Evolutionary conservation across 768 basidiomycete species (phyloP), one percentile per base, ranked within the genome.

Genomic region (Candolleomyces aberdarensis): DNA sequence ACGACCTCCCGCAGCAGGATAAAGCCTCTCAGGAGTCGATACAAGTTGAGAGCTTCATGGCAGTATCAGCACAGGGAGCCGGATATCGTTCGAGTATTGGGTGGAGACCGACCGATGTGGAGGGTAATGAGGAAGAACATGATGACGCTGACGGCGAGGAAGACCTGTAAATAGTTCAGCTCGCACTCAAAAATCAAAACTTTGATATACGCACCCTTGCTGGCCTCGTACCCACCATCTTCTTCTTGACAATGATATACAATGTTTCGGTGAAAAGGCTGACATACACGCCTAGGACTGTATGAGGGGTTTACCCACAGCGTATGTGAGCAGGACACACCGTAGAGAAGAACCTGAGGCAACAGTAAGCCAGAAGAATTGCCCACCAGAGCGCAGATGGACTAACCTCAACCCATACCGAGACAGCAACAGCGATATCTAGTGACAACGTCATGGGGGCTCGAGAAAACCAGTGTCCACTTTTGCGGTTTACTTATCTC

Each of bases 381-480:
- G 47, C 13, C 17, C 29, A 41, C 13, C 6, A 15, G 10, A 22
- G 26, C n/a, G n/a, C 19, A 17, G 36, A 11, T 40, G 43, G 10
- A 59, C 62, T 47, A 22, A 60, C 64, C 62, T 65, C 64, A n/a
- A 65, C 19, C 64, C 64, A 65, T 44, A 65, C 52, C 14, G 64
- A 65, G 15, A 65, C 31, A 19, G 59, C 51, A 19, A 62, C 64
- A 19, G 64, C 62, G 20, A 57, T 40, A 44, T 65, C 62, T 19
- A 65, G 40, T 20, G 44, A 46, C 19, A 46, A 14, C 44, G 6
- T 9, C 44, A 17, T 20, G 44, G 44, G 17, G 8, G 14, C 13
- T 36, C 36, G 36, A 36, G 8, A 36, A 11, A 36, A 26, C 26
- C 26, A 26, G 26, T 3, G 26, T 26, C 3, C 26, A 26, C 26